Conservation (phyloP, 78 protist genomes). For the Tieghemostelium lacteum region DNA sequence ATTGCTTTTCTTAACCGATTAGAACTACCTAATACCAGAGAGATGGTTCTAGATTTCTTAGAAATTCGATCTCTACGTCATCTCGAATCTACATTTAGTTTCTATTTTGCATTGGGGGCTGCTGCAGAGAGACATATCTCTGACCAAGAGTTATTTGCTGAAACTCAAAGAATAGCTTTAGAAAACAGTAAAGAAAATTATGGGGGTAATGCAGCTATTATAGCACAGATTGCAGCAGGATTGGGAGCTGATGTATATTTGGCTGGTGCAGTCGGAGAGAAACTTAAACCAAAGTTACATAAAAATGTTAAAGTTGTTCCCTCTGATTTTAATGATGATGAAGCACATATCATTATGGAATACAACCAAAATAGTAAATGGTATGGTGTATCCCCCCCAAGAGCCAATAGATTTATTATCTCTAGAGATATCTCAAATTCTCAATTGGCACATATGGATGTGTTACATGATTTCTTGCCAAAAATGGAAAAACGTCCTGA, state of each 20-base stretch:
- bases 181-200: conserved; percentile 10
- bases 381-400: conserved; percentile 1
- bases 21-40: conserved; percentile 12
- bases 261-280: conserved; percentile 64
- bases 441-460: conserved; percentile 21
- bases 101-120: conserved; percentile 58
- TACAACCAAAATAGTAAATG: conserved; percentile 21
- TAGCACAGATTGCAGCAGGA: conserved; percentile 49
- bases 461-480: background rate
- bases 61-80: conserved; percentile 3
- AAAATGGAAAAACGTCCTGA: conserved; percentile 7
- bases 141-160: conserved; percentile 10
- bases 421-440: conserved; percentile 65
- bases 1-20: conserved; percentile 20
- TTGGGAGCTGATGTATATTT: conserved; percentile 44
- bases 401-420: conserved; percentile 71
- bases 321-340: conserved; percentile 24
- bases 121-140: conserved; percentile 65
- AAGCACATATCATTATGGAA: conserved; percentile 71
- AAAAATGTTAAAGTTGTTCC: conserved; percentile 4
- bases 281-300: conserved; percentile 7
- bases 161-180: conserved; percentile 10
- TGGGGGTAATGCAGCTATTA: conserved; percentile 83
- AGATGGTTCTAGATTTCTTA: no score
- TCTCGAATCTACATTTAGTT: conserved; percentile 40